Evolutionary conservation across 768 basidiomycete species (phyloP), one percentile per base, ranked within the genome.

Genomic region (Heimioporus sp.): DNA sequence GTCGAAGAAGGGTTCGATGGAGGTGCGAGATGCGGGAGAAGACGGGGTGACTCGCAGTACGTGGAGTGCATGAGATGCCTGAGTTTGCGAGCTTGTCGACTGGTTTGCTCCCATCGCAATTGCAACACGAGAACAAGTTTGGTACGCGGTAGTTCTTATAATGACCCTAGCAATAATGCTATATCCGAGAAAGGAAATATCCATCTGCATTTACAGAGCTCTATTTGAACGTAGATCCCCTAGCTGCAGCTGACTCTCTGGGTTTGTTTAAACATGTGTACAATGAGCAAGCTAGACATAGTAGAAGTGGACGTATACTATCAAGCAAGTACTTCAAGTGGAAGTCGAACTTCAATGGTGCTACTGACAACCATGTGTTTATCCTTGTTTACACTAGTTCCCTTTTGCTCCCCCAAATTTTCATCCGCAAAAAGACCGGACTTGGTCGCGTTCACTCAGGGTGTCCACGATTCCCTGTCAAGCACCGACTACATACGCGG

Each of bases 1-100:
- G 74, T 98, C 97, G 62, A 99, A 99, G 73, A 93, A 95, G 4
- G 96, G 90, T 65, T 88, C 85, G 36, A 86, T 76, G 80, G 80
- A 64, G 89, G 92, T 91, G 53, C 85, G 78, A 1, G 90, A 90
- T 1, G 96, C 92, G 7, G 97, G 97, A 1, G 91, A 94, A 6
- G 80, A 80, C 2, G 92, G 88, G 2, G 92, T 92, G 30, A 97
- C 93, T 49, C 94, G 85, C 50, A 97, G 75, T 55, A 94, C 88
- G 65, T 98, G 94, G 10, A 97, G 73, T 2, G 85, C 91, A 54
- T 79, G 83, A 7, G 63, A 60, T 41, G 67, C 34, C 52, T 63
- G 54, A 5, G 39, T 32, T 51, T 62, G 66, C 35, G 78, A 67
- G 37, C 76, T 76, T 19, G 78, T 80, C 42, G 87, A 90, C 67